Percentiles rank a stretch among this genome's conserved stretches.
Conservation (phyloP, 441 rosid genomes). For the Macaranga tanarius region DNA sequence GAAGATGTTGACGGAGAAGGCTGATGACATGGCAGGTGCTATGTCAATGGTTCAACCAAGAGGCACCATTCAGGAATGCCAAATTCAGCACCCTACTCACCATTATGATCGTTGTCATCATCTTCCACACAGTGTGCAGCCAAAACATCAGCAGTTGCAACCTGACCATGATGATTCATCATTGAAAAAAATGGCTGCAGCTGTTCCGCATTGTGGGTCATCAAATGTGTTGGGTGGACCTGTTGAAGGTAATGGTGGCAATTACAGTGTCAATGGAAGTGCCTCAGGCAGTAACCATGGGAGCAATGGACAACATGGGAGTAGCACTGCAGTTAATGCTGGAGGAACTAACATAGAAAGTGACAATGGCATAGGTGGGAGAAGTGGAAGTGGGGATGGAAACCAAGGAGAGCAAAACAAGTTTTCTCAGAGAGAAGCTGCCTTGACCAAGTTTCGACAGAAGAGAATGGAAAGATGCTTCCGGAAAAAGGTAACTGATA, state of each 20-base stretch:
- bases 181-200: constrained; percentile 38
- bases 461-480: constrained; percentile 59
- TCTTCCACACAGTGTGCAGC: constrained; percentile 24
- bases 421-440: constrained; percentile 46
- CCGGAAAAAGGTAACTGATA: constrained; percentile 44
- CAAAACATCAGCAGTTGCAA: constrained; percentile 27
- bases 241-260: constrained; percentile 43
- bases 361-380: constrained; percentile 39
- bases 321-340: constrained; percentile 46
- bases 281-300: constrained; percentile 62
- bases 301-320: constrained; percentile 54
- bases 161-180: constrained; percentile 38
- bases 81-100: constrained; percentile 31
- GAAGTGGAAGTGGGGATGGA: constrained; percentile 31
- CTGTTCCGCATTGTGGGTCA: constrained; percentile 53
- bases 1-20: constrained; percentile 32
- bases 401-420: constrained; percentile 35
- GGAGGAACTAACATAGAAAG: constrained; percentile 40
- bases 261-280: constrained; percentile 54
- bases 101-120: constrained; percentile 27
- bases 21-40: constrained; percentile 29
- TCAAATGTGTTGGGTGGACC: constrained; percentile 47
- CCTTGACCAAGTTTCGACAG: constrained; percentile 52
- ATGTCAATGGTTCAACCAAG: constrained; percentile 26
- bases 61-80: constrained; percentile 31